Evolutionary conservation across 805 yeast genomes (phyloP), one percentile per base, ranked within the genome.

Genomic region (Clavispora carvajalis): DNA sequence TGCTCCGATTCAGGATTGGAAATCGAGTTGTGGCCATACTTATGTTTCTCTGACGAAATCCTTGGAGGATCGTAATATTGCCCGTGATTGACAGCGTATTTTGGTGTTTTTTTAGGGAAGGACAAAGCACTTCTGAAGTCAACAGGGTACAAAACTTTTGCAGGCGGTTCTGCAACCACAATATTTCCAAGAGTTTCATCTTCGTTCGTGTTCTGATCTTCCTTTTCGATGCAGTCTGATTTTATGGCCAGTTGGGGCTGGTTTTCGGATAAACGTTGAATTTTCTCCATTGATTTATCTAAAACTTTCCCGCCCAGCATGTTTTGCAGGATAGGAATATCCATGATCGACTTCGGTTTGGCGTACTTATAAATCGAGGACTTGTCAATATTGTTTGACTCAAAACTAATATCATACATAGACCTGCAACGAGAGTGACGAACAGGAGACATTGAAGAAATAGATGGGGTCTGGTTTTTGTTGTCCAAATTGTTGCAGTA

Each of bases 401-500:
- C 46, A 15, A 47, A 49, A 33, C 56, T 54, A 33, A 69, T 65
- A 39, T 55, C 58, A 39, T 57, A 62, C 69, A 68, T 57, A 2
- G 71, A 66, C 36, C 62, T 60, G 38, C 63, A 65, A 23, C 74
- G 63, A n/a, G 60, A 44, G 38, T 69, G 74, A 26, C 62, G 59
- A 19, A 48, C 47, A 5, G 60, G 60, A 9, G 62, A 51, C n/a
- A 31, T 24, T 9, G 40, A 26, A 2, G 40, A 29, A 28, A 15
- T 49, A 33, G 18, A 40, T 10, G 37, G 34, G 9, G 28, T 16
- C 22, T 28, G 35, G 16, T 21, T 31, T 12, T 10, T 17, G 4
- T 10, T 7, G 12, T 1, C 19, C 18, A 15, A 4, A 10, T 16
- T 16, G 4, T 8, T 15, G 1, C 10, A 9, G 7, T 28, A 12